Evolutionary conservation across 306 rosid genomes (phyloP).

Genomic region (Corylus americana): DNA sequence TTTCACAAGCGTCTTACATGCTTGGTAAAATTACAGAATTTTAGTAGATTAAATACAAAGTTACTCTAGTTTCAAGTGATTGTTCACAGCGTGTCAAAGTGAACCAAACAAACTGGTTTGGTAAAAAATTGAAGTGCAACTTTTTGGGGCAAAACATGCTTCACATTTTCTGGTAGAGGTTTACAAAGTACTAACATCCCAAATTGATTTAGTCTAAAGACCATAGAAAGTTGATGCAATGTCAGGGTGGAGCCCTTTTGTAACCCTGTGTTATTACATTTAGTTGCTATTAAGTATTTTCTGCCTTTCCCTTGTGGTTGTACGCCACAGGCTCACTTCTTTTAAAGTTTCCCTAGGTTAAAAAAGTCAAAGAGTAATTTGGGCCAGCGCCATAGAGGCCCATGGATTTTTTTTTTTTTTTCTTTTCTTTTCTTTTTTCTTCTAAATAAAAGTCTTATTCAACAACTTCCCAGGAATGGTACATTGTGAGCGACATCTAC

Average conservation of each 20-base stretch:
- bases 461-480: background rate
- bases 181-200: background rate
- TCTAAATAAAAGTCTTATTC: background rate
- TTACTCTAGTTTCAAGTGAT: background rate
- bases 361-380: background rate
- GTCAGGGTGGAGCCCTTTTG: background rate
- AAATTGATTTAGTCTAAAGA: background rate
- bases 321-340: background rate
- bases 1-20: background rate
- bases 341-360: background rate
- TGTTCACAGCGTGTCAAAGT: background rate
- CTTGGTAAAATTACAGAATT: background rate
- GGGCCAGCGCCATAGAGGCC: background rate
- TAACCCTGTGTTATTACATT: background rate
- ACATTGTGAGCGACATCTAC: background rate
- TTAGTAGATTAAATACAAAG: background rate
- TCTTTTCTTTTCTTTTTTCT: background rate
- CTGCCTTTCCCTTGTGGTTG: background rate
- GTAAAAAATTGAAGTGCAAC: background rate
- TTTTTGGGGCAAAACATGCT: background rate
- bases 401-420: background rate
- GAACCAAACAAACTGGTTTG: background rate
- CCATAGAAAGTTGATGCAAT: background rate
- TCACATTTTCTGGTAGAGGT: background rate
- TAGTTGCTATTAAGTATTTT: background rate